Percentiles rank a stretch among this genome's conserved stretches.
phyloP scores from a whole-genome alignment of 805 yeast species.

The Nematodospora valgi region DNA sequence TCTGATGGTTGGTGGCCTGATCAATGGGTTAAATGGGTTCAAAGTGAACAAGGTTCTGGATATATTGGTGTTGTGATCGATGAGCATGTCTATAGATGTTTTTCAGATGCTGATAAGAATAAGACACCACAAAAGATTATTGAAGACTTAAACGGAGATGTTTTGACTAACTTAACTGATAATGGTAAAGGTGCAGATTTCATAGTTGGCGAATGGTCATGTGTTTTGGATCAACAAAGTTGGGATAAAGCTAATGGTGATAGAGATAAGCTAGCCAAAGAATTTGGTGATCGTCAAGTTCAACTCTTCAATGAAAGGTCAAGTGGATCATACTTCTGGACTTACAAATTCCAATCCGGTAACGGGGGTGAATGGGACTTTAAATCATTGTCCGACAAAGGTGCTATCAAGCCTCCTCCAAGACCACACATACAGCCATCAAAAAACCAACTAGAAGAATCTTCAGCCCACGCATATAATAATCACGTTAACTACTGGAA shows the following conservation, averaged over 20 bases:
- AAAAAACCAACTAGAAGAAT: slow-evolving; percentile 38
- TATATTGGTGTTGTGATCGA: slow-evolving; percentile 71
- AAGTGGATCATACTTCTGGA: slow-evolving; percentile 87
- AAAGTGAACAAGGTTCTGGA: slow-evolving; percentile 32
- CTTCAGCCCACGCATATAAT: slow-evolving; percentile 30
- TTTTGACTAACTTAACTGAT: slow-evolving; percentile 47
- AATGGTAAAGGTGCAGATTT: slow-evolving; percentile 55
- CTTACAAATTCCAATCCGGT: slow-evolving; percentile 80
- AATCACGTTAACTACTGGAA: slow-evolving; percentile 72
- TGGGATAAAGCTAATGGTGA: slow-evolving; percentile 55
- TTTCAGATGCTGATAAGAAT: slow-evolving; percentile 66
- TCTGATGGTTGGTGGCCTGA: slow-evolving; percentile 95
- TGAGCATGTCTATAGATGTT: slow-evolving; percentile 83
- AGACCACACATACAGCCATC: slow-evolving; percentile 33
- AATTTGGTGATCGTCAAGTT: slow-evolving; percentile 60
- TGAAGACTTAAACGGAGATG: slow-evolving; percentile 48
- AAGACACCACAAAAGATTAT: slow-evolving; percentile 66
- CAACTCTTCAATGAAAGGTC: slow-evolving; percentile 47
- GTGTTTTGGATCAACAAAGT: slow-evolving; percentile 73
- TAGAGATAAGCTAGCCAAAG: slow-evolving; percentile 53
- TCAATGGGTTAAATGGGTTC: slow-evolving; percentile 71
- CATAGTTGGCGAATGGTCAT: slow-evolving; percentile 86
- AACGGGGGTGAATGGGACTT: slow-evolving; percentile 98
- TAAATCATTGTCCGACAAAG: slow-evolving; percentile 65
- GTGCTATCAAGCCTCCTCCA: slow-evolving; percentile 35